These are phyloP conservation scores for Rhizopogon rudus DNA, from an alignment of 768 basidiomycete genomes.

Conservation along the genomic window DNA sequence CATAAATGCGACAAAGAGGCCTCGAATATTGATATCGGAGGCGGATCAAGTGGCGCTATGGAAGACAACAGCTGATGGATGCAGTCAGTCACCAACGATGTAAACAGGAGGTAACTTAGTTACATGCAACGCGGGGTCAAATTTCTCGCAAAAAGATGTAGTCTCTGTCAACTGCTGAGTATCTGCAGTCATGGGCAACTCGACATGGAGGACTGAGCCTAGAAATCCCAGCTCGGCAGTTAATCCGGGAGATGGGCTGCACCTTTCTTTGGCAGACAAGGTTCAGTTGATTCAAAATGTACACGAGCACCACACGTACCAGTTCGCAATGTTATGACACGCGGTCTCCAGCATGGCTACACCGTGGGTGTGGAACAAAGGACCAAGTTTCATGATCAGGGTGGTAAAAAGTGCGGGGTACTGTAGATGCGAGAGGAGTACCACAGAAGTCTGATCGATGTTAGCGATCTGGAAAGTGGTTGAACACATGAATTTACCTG, in stretches of 20 bases:
- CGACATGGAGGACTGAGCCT: constrained; percentile 67
- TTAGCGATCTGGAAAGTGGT: background rate
- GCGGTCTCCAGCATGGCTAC: constrained; percentile 80
- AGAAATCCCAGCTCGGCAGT: constrained; percentile 80
- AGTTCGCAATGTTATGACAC: constrained; percentile 79
- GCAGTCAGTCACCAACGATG: background rate
- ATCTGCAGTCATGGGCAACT: constrained; percentile 63
- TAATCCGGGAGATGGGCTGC: constrained; percentile 58
- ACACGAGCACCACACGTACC: constrained; percentile 44
- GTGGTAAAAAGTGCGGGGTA: constrained; percentile 82
- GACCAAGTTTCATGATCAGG: constrained; percentile 63
- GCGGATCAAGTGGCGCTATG: constrained; percentile 50
- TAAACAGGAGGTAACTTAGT: background rate
- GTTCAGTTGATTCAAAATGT: constrained; percentile 4
- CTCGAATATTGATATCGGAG: constrained; percentile 58
- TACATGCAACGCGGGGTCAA: constrained; percentile 51
- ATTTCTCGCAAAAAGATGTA: constrained; percentile 44
- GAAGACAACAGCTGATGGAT: constrained; percentile 62
- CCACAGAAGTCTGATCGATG: constrained; percentile 40
- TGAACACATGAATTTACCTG: constrained; percentile 42
- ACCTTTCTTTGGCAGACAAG: constrained; percentile 61
- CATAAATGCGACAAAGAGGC: constrained; percentile 62
- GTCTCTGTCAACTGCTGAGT: constrained; percentile 68
- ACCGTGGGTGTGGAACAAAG: constrained; percentile 68
- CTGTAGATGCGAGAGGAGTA: constrained; percentile 74